These are phyloP conservation scores for Calonectria leucothoes DNA, from an alignment of 2,329 filamentous ascomycete genomes.

Conservation along the genomic window DNA sequence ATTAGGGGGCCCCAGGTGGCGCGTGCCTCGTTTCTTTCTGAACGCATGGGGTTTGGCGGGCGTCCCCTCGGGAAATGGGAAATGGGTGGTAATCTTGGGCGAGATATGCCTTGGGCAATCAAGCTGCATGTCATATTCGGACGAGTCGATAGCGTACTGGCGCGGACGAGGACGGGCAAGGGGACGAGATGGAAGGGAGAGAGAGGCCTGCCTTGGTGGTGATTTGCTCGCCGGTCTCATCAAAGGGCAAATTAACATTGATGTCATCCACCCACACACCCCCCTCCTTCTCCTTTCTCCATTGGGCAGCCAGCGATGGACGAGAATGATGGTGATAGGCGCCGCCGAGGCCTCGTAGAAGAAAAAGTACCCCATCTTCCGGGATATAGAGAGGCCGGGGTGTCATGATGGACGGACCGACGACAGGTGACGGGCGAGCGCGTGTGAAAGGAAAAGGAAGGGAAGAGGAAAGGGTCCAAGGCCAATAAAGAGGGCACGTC, in stretches of 20 bases:
- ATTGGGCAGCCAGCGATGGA: constrained; percentile 22
- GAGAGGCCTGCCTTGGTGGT: neutral
- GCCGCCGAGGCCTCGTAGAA: constrained; percentile 33
- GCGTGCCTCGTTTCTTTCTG: constrained; percentile 4
- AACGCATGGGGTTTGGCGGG: constrained; percentile 1
- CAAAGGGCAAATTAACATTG: constrained; percentile 41
- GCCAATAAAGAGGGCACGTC: neutral
- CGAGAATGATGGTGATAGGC: constrained; percentile 35
- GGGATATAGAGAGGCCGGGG: constrained; percentile 3
- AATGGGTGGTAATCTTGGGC: constrained; percentile 9
- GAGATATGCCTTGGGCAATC: neutral
- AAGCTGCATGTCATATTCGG: constrained; percentile 1
- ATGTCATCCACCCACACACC: constrained; percentile 41
- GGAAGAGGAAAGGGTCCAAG: neutral
- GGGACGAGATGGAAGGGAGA: neutral
- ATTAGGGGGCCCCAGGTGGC: constrained; percentile 5
- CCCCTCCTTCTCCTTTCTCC: constrained; percentile 32
- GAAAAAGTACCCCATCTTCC: constrained; percentile 21
- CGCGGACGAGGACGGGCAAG: neutral
- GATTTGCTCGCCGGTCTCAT: constrained; percentile 15
- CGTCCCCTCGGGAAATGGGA: constrained; percentile 4
- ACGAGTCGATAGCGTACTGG: constrained; percentile 2
- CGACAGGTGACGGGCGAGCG: neutral
- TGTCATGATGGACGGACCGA: neutral
- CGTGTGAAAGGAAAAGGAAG: neutral